Base-by-base conservation (phyloP, 208 protist genomes). In the Crithidia expoeki region DNA sequence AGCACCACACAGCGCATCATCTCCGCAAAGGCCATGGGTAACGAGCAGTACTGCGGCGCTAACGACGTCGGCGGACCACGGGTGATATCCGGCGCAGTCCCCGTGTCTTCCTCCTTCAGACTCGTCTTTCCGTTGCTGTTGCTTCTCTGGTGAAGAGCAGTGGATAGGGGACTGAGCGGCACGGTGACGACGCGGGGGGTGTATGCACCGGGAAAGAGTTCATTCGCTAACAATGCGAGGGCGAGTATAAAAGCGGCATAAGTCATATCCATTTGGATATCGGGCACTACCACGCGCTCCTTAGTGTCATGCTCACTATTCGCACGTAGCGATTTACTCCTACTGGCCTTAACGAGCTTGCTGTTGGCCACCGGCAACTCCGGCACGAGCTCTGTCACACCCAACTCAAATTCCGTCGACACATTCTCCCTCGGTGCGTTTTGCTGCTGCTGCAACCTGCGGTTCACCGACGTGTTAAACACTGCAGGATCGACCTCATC, bases 211-310 rank as follows among this genome's bases (percentile, higher is more conserved):
- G 86, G 85, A 67, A 81, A 95, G 46, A 90, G 55, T 21, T 53
- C 64, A 67, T 93, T 72, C 4, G 86, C 82, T 14, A 96, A 71
- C 34, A 96, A 73, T 32, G 83, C 66, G 17, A 92, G 21, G 21
- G 86, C 90, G 0, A 76, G 76, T 23, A 89, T 57, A 53, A 94
- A 96, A 64, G 86, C 84, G 59, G 86, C 59, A 62, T 83, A 94
- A 23, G 76, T 89, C 76, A 96, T 83, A 57, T 83, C 79, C 36
- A 70, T 80, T 25, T 78, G 74, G 34, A 84, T 72, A 10, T 68
- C 74, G 2, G 83, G 83, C 32, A 85, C 11, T 19, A 12, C 10
- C 46, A 55, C 46, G 28, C 14, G 60, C 14, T 32, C 44, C 2
- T 6, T 4, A 10, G 28, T 17, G 58, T 21, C 28, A 19, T 32